Base-by-base conservation (phyloP, 139 green algal species). In the Microglena sp. region DNA sequence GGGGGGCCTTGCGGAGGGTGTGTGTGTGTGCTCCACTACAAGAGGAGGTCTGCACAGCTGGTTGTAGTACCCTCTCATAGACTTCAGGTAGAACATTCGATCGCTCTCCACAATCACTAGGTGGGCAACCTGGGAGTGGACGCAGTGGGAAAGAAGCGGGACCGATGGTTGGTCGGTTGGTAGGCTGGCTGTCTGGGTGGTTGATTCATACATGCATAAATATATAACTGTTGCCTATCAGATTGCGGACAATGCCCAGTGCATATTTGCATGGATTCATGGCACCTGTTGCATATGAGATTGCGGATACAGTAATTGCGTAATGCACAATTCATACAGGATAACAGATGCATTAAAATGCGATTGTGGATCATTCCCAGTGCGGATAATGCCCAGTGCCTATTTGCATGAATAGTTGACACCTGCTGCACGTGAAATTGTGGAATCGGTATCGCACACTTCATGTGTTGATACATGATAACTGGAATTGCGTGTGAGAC, bases 101-200 rank as follows among this genome's bases (percentile, higher is more conserved):
- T 80, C 73, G 1, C 68, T 80, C 33, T 80, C 73, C 1, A 80
- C 60, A 32, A 71, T 60, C 5, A 80, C 64, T 29, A 80, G 28
- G 59, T 80, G 73, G 3, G 73, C 54, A 0, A 80, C 68, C 73
- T 80, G 64, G 11, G 5, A 3, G 45, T n/a, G n/a, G n/a, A n/a
- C n/a, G 30, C 55, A 62, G 55, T 45, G 28, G 43, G 5, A 44
- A 62, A 4, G 43, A 18, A 62, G 7, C 11, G 11, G 15, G 40
- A 24, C 15, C 11, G 40, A 50, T 15, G 40, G 11, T n/a, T n/a
- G n/a, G n/a, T n/a, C n/a, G n/a, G n/a, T n/a, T n/a, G n/a, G n/a
- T n/a, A n/a, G n/a, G n/a, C 11, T 50, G 40, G 11, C 11, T 15
- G 40, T 15, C 40, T 15, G 40, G 11, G 15, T 11, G 15, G 27